A percentile compares a stretch with the other conserved stretches of the same genome.
Evolutionary conservation across 805 yeast genomes (phyloP).

Genomic region (Starmerella khaoyaiensis): DNA sequence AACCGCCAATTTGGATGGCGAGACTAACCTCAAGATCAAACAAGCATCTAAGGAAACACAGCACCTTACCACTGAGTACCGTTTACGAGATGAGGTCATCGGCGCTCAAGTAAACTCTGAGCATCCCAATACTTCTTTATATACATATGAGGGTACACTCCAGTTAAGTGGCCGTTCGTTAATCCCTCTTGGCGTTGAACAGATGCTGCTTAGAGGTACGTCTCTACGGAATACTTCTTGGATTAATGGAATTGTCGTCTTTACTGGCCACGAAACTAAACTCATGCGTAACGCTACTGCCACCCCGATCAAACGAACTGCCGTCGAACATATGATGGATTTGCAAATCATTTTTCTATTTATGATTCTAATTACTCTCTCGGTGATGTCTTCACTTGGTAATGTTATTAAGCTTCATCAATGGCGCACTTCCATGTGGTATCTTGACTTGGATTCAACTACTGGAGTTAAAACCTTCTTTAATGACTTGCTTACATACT

Average conservation of each 20-base stretch:
- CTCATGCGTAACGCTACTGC: slow-evolving; percentile 98
- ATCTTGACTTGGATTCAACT: slow-evolving; percentile 55
- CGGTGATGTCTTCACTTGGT: slow-evolving; percentile 77
- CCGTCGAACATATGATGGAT: slow-evolving; percentile 90
- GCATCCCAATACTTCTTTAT: slow-evolving; percentile 84
- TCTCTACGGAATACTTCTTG: slow-evolving; percentile 87
- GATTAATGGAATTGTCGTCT: slow-evolving; percentile 86
- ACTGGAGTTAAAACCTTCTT: slow-evolving; percentile 63
- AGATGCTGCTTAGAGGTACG: slow-evolving; percentile 86
- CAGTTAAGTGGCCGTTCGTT: slow-evolving; percentile 28
- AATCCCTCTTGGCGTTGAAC: slow-evolving; percentile 78
- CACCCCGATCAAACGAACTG: slow-evolving; percentile 92
- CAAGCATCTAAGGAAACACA: slow-evolving; percentile 76
- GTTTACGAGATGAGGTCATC: slow-evolving; percentile 37
- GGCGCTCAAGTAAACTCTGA: slow-evolving; percentile 61
- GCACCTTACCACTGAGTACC: slow-evolving; percentile 47
- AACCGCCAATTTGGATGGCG: slow-evolving; percentile 96
- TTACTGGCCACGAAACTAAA: slow-evolving; percentile 97
- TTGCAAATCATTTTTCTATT: slow-evolving; percentile 82
- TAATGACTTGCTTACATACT: slow-evolving; percentile 76
- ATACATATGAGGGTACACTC: slow-evolving; percentile 88
- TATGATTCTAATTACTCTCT: slow-evolving; percentile 56
- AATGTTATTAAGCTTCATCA: slow-evolving; percentile 61
- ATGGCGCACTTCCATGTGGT: slow-evolving; percentile 41
- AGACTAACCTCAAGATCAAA: slow-evolving; percentile 89